phyloP scores from a whole-genome alignment of 768 basidiomycete genomes.

The Mycena sanguinolenta region DNA sequence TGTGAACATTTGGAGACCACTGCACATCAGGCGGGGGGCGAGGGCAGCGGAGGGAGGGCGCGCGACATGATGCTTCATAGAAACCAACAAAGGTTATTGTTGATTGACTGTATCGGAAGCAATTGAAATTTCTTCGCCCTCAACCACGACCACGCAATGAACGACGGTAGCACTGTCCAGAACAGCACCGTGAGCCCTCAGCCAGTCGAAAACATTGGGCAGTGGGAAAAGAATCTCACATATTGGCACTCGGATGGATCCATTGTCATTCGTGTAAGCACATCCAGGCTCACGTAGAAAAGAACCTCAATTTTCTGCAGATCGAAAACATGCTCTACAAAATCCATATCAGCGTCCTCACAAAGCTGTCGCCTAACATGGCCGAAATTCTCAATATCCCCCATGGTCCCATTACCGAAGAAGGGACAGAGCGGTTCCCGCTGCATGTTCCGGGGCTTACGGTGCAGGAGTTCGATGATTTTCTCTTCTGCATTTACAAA shows the following conservation, averaged over 20 bases:
- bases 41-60: conserved; percentile 8
- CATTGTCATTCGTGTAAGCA: neutral
- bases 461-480: conserved; percentile 4
- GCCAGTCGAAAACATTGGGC: neutral
- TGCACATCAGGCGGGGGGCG: neutral
- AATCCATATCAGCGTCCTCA: neutral
- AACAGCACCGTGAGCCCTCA: neutral
- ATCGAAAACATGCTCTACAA: neutral
- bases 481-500: neutral
- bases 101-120: too few species aligned
- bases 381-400: neutral
- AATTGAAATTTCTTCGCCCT: too few species aligned
- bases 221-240: neutral
- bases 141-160: neutral
- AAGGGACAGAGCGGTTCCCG: conserved; percentile 2
- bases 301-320: neutral
- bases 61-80: neutral
- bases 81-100: too few species aligned
- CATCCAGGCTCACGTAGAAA: neutral
- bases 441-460: neutral
- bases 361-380: neutral
- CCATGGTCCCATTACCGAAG: neutral
- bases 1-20: neutral
- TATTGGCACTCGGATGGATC: neutral
- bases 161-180: too few species aligned